Evolutionary conservation across 805 yeast genomes (phyloP), one percentile per base, ranked within the genome.

Genomic region (Metschnikowia aberdeeniae): DNA sequence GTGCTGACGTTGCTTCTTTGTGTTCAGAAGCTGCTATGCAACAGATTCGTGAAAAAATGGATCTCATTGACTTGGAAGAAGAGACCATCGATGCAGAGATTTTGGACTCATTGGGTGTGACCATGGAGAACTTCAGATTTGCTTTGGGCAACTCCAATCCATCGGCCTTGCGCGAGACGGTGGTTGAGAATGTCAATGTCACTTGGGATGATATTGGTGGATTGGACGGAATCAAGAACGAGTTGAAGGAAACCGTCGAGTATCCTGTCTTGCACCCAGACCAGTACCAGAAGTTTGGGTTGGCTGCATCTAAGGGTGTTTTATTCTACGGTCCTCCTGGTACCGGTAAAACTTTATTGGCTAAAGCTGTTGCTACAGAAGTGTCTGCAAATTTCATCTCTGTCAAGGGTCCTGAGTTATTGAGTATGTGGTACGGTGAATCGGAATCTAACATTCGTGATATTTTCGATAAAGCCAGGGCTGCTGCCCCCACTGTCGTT

Each of bases 11-110:
- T 60, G 99, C 99, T 1, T 90, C 98, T 6, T 77, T 93, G 62
- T 93, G 99, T 78, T 89, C 97, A n/a, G 99, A 95, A 74, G 99
- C 99, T 54, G 99, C 99, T 48, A 93, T 93, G 99, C 99, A 93
- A 78, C 99, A 95, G 76, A 93, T 93, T 63, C 88, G 99, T 73
- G 99, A 93, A 73, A 93, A 93, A 81, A 90, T 93, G 97, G 99
- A 93, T 62, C 76, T 93, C 54, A 93, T 95, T 58, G 98, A 92
- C 62, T 76, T 90, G 57, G 97, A 90, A 51, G 96, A 89, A 68
- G 97, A 90, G 52, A 93, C 92, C 58, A 93, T 95, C 58, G 98
- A 90, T 66, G 97, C 99, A 32, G 99, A 93, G 75, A 84, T 93
- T 24, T 80, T 93, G 62, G 96, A 93, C 67, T 86, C 96, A 22